phyloP scores from a whole-genome alignment of 2,329 filamentous ascomycete species.

The Venturia oleaginea region DNA sequence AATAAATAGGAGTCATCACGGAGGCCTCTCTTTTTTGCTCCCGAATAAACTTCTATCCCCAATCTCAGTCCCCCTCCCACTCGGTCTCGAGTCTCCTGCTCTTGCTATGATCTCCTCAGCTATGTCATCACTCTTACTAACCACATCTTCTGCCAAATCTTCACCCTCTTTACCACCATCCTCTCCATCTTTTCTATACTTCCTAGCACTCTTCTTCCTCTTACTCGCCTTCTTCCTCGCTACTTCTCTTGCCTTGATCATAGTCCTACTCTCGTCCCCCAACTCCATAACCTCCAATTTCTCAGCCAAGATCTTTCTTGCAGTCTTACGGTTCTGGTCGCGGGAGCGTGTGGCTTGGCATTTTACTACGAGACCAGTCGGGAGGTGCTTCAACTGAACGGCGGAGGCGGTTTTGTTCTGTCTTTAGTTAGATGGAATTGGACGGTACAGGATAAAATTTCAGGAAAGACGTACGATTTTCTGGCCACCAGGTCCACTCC shows the following conservation, averaged over 20 bases:
- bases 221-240: conserved; percentile 65
- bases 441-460: not conserved
- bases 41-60: not conserved
- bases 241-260: conserved; percentile 54
- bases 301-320: conserved; percentile 66
- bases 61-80: not conserved
- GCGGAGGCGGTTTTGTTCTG: conserved; percentile 94
- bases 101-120: not conserved
- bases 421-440: not conserved
- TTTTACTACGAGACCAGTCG: conserved; percentile 89
- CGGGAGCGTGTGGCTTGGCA: conserved; percentile 84
- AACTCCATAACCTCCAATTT: conserved; percentile 66
- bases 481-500: conserved; percentile 85
- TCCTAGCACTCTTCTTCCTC: conserved; percentile 72
- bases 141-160: conserved; percentile 14
- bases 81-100: not conserved
- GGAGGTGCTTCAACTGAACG: conserved; percentile 82
- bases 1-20: not conserved
- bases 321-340: conserved; percentile 78
- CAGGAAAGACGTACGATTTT: conserved; percentile 61
- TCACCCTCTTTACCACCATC: conserved; percentile 17
- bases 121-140: not conserved
- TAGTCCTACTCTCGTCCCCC: conserved; percentile 58
- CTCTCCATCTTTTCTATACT: conserved; percentile 56
- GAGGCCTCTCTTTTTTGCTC: not conserved